A percentile compares a stretch with the other conserved stretches of the same genome.
These are phyloP conservation scores for Fraxinus floribunda DNA, from an alignment of 305 asterid species.

Conservation along the genomic window DNA sequence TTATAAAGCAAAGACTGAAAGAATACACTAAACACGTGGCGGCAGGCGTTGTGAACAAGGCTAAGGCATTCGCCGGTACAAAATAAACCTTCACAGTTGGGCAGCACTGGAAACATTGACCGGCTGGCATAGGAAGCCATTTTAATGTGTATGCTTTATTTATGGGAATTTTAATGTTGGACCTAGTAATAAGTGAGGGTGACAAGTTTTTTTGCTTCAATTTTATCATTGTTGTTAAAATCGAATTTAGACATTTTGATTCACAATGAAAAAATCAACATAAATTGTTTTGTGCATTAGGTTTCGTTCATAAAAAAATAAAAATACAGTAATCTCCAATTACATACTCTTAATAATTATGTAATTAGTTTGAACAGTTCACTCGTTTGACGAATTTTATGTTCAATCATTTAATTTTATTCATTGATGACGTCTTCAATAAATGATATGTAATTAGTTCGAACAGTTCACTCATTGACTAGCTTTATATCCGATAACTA, in stretches of 20 bases:
- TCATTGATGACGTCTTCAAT: neutral
- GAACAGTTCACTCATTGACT: neutral
- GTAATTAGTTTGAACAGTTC: neutral
- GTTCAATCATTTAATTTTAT: neutral
- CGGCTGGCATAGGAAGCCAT: conserved; percentile 23
- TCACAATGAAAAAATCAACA: neutral
- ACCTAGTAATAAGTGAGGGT: neutral
- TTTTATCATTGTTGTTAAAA: neutral
- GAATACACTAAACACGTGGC: conserved; percentile 44
- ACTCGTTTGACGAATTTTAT: neutral
- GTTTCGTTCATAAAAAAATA: too few species aligned
- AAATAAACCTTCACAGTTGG: conserved; percentile 49
- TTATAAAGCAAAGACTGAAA: conserved; percentile 25
- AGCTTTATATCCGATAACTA: neutral
- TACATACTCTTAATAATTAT: neutral
- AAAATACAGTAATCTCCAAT: too few species aligned
- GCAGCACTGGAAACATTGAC: conserved; percentile 48
- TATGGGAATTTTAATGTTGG: neutral
- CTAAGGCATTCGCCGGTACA: conserved; percentile 54
- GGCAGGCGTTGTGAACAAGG: conserved; percentile 62
- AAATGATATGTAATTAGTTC: neutral
- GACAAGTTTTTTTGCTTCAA: neutral
- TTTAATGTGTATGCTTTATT: neutral
- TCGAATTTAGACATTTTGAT: neutral
- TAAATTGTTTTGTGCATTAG: neutral